Evolutionary conservation across 2,329 filamentous ascomycete species (phyloP).

Genomic region (Diaporthe aspalathi): DNA sequence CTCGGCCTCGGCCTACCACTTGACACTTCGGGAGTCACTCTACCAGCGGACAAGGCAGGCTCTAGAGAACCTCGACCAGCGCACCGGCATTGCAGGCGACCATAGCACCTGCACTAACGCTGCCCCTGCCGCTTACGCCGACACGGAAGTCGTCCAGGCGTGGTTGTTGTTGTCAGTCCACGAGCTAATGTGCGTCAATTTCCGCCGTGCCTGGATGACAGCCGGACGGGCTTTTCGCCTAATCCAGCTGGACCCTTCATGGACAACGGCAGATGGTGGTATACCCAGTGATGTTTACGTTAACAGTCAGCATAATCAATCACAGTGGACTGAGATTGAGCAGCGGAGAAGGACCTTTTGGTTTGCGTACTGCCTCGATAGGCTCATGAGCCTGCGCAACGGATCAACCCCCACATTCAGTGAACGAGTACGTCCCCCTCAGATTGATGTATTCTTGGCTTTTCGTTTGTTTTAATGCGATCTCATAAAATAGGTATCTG

Average conservation of each 20-base stretch:
- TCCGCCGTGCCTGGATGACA: constrained; percentile 48
- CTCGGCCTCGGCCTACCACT: constrained; percentile 47
- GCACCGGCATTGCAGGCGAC: constrained; percentile 38
- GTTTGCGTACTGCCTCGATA: constrained; percentile 45
- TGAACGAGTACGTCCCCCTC: constrained; percentile 38
- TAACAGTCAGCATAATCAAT: constrained; percentile 11
- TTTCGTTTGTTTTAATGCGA: not conserved
- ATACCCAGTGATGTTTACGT: constrained; percentile 41
- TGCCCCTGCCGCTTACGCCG: not conserved
- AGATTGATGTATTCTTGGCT: too few relatives aligned
- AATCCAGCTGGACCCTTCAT: constrained; percentile 42
- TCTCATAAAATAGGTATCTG: constrained; percentile 41
- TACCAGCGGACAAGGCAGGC: constrained; percentile 45
- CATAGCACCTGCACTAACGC: too few relatives aligned
- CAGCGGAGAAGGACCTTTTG: constrained; percentile 45
- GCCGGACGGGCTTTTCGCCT: constrained; percentile 50
- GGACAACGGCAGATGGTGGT: not conserved
- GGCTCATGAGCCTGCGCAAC: constrained; percentile 43
- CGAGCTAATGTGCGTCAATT: constrained; percentile 42
- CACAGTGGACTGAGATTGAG: constrained; percentile 41
- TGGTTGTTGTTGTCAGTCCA: constrained; percentile 45
- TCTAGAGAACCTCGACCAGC: constrained; percentile 43
- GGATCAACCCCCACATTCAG: constrained; percentile 42
- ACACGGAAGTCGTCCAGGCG: constrained; percentile 43
- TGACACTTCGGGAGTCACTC: constrained; percentile 41